Evolutionary conservation across 331 rosid genomes (phyloP), one percentile per base, ranked within the genome.

Genomic region (Quercus tomentella): DNA sequence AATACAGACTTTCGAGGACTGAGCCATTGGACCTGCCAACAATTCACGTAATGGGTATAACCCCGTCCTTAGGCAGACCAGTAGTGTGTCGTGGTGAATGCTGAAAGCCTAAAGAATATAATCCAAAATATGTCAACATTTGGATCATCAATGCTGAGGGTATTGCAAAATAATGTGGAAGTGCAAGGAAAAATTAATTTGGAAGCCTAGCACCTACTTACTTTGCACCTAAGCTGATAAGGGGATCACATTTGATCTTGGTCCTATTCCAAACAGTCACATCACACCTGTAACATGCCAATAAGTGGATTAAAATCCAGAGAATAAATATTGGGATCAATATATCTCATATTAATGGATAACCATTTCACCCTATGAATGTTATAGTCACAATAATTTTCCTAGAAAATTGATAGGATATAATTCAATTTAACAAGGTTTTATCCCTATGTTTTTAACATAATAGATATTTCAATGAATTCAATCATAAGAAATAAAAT

Each of bases 211-310:
- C 43, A 83, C 56, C 61, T 49, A 83, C 92, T 91, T 79, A 93
- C 98, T 90, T 89, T 58, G 98, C 99, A 81, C 99, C 98, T 61
- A 96, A 87, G 86, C 73, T 89, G 82, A 91, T 86, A 21, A 96
- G 86, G 41, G 97, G 88, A 79, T 96, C 96, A 54, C 98, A 96
- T 87, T 96, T 96, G 89, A 84, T 89, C 91, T 91, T 89, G 77
- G 99, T 96, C 82, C 98, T 88, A 80, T 96, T 96, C 99, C 98
- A 96, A 86, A 96, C 89, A 45, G 98, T 89, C 74, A 96, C 87
- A 79, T 96, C 97, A 79, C 86, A 73, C 79, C 99, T 95, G 72
- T 75, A 78, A 77, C 61, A 62, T 22, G 45, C 78, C 80, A 76
- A 70, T 52, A 17, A 80, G 31, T 31, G 54, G 72, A 75, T 57